These are phyloP conservation scores for Durusdinium trenchii DNA, from an alignment of 73 alveolate genomes.

Conservation along the genomic window DNA sequence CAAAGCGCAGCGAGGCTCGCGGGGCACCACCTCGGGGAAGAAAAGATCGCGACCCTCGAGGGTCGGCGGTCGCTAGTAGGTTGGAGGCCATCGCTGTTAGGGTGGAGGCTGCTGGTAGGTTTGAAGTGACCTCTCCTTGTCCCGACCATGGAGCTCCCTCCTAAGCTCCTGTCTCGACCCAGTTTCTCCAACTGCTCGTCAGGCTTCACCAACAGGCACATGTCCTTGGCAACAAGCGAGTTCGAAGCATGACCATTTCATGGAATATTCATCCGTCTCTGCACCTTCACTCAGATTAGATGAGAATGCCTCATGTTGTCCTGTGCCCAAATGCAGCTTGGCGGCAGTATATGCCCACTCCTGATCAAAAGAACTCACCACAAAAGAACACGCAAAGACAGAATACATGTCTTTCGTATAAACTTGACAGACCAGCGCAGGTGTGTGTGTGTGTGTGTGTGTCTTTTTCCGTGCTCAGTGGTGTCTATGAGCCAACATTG, in stretches of 20 bases:
- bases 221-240: background rate
- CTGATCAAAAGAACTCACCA: slow-evolving; percentile 3
- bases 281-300: background rate
- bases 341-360: slow-evolving; percentile 37
- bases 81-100: background rate
- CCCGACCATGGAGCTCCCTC: no score
- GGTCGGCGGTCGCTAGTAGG: background rate
- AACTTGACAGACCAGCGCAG: no score
- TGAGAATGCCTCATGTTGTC: background rate
- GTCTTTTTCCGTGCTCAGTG: no score
- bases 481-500: no score
- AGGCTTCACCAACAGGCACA: slow-evolving; percentile 80
- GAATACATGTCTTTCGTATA: no score
- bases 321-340: background rate
- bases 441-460: no score
- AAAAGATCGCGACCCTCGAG: no score
- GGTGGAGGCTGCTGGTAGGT: background rate
- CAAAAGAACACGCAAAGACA: background rate
- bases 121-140: background rate
- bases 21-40: slow-evolving; percentile 34
- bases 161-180: slow-evolving; percentile 58
- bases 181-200: slow-evolving; percentile 66
- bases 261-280: no score
- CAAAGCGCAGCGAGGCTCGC: slow-evolving; percentile 64
- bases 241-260: background rate